These are phyloP conservation scores for Bruguiera parviflora DNA, from an alignment of 345 rosid genomes.

Conservation along the genomic window DNA sequence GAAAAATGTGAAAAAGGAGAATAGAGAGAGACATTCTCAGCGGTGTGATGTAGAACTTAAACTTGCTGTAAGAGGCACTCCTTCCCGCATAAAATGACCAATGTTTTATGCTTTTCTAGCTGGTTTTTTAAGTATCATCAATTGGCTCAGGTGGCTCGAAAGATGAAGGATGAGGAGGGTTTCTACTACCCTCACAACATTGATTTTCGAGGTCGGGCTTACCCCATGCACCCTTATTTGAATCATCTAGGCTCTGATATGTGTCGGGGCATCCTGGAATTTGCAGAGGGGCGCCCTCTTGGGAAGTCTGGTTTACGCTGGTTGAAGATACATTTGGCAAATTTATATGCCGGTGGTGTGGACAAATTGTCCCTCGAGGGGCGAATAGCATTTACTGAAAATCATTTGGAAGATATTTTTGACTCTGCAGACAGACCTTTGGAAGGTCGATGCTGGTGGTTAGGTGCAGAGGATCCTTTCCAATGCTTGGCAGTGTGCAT, in stretches of 20 bases:
- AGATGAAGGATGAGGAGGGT: conserved; percentile 91
- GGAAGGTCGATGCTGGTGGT: conserved; percentile 96
- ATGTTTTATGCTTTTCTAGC: conserved; percentile 12
- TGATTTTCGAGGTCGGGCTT: conserved; percentile 98
- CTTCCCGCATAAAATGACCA: conserved; percentile 6
- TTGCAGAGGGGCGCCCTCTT: conserved; percentile 87
- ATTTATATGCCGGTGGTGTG: conserved; percentile 88
- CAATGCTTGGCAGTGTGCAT: conserved; percentile 94
- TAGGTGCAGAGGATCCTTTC: conserved; percentile 93
- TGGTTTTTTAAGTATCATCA: conserved; percentile 21
- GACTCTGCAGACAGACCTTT: conserved; percentile 94
- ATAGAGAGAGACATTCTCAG: conserved; percentile 86
- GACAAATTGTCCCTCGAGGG: conserved; percentile 84
- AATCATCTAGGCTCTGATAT: conserved; percentile 99
- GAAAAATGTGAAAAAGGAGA: conserved; percentile 58
- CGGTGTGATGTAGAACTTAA: conserved; percentile 92
- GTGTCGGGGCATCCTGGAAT: conserved; percentile 95
- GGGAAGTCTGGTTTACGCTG: conserved; percentile 80
- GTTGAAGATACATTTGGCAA: conserved; percentile 98
- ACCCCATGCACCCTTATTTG: conserved; percentile 96
- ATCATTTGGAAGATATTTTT: conserved; percentile 78
- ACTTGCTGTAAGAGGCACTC: conserved; percentile 71
- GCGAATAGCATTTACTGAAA: conserved; percentile 77
- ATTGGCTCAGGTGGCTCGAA: conserved; percentile 79
- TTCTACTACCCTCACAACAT: conserved; percentile 94